These are phyloP conservation scores for Calycina marina DNA, from an alignment of 2,329 filamentous ascomycete genomes.

Conservation along the genomic window DNA sequence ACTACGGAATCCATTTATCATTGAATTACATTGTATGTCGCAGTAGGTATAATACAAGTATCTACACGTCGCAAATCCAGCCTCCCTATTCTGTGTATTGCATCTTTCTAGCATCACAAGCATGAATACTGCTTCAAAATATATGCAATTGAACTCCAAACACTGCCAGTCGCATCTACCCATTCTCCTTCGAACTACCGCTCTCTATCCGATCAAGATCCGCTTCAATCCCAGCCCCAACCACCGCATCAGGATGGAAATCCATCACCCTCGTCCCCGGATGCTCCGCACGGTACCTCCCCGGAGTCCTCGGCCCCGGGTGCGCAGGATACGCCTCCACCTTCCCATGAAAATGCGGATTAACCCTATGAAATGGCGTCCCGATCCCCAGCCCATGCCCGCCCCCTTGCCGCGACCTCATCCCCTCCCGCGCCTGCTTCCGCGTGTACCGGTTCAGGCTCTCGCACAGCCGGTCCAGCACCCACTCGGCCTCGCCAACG, in stretches of 20 bases:
- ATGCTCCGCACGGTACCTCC: not conserved
- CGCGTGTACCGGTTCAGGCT: constrained; percentile 33
- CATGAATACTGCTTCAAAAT: too few relatives aligned
- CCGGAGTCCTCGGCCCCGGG: not conserved
- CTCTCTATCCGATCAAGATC: too few relatives aligned
- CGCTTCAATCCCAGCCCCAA: too few relatives aligned
- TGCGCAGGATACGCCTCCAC: not conserved
- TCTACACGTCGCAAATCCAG: too few relatives aligned
- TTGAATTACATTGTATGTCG: too few relatives aligned
- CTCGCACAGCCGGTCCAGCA: constrained; percentile 50
- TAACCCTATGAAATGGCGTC: not conserved
- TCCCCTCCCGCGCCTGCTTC: constrained; percentile 12
- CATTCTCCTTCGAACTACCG: too few relatives aligned
- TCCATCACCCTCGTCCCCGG: not conserved
- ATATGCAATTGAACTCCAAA: too few relatives aligned
- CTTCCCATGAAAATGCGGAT: not conserved
- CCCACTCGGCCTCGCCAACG: constrained; percentile 49
- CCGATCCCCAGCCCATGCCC: not conserved
- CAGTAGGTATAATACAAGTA: too few relatives aligned
- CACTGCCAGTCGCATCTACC: too few relatives aligned
- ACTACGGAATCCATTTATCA: too few relatives aligned
- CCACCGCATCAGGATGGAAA: not conserved
- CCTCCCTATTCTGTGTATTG: too few relatives aligned
- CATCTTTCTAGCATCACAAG: too few relatives aligned
- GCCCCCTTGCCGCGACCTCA: not conserved